Percentiles rank a stretch among this genome's conserved stretches.
Conservation (phyloP, 179 eudicot species). For the Carnegiea gigantea region DNA sequence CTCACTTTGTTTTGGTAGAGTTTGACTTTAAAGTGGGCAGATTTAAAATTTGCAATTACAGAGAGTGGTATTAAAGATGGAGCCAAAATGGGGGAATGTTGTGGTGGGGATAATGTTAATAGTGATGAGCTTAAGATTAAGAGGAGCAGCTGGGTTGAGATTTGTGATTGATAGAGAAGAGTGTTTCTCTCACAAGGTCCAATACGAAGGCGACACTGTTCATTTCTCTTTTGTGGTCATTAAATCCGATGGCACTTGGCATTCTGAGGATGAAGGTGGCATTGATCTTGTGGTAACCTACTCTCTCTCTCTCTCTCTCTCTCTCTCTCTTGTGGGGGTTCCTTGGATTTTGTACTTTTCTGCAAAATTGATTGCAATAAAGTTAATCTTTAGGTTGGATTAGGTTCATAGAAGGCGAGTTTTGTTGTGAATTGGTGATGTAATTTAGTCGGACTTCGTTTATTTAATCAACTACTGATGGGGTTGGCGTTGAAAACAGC, state of each 20-base stretch:
- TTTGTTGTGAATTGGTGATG: background rate
- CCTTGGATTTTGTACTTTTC: background rate
- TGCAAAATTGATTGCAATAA: background rate
- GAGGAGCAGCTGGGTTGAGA: constrained; percentile 52
- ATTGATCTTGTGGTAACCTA: constrained; percentile 62
- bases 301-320: background rate
- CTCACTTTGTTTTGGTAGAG: background rate
- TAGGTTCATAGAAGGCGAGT: background rate
- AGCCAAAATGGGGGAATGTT: constrained; percentile 26
- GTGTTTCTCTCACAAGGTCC: constrained; percentile 62
- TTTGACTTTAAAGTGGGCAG: constrained; percentile 7
- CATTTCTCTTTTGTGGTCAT: constrained; percentile 76
- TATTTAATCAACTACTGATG: background rate
- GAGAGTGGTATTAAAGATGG: constrained; percentile 14
- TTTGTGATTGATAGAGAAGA: constrained; percentile 86
- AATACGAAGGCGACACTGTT: constrained; percentile 63
- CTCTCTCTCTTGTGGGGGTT: background rate
- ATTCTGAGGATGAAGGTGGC: constrained; percentile 39
- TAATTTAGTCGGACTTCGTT: background rate
- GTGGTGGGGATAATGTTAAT: constrained; percentile 22
- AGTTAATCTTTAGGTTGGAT: background rate
- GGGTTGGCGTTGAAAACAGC: background rate
- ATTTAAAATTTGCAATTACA: background rate
- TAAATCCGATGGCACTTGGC: constrained; percentile 59
- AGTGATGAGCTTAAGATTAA: constrained; percentile 24